These are phyloP conservation scores for Galerina marginata DNA, from an alignment of 768 basidiomycete genomes.

Conservation along the genomic window DNA sequence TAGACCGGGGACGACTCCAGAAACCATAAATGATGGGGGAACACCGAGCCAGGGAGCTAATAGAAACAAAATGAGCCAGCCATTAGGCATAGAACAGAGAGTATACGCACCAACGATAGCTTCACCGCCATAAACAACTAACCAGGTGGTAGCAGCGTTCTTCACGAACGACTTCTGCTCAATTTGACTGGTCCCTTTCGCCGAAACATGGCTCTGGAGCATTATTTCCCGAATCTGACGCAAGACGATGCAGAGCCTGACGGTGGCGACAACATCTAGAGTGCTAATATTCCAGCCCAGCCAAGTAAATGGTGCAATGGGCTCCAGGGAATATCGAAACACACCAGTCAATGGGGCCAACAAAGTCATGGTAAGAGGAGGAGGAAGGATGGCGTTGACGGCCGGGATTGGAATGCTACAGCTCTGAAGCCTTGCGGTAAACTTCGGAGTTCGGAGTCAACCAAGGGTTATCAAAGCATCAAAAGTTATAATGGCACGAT, in stretches of 20 bases:
- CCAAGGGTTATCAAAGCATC: too few relatives aligned
- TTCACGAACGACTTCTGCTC: constrained; percentile 64
- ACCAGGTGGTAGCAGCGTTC: constrained; percentile 59
- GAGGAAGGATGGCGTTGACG: constrained; percentile 1
- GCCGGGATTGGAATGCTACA: constrained; percentile 1
- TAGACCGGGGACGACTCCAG: constrained; percentile 65
- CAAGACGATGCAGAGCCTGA: constrained; percentile 72
- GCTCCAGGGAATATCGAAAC: constrained; percentile 58
- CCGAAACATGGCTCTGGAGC: constrained; percentile 45
- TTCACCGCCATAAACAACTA: constrained; percentile 84
- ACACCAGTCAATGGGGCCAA: constrained; percentile 51
- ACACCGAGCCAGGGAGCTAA: constrained; percentile 67
- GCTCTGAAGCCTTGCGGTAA: background rate
- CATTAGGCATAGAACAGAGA: constrained; percentile 4
- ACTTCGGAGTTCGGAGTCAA: too few relatives aligned
- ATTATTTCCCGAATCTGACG: constrained; percentile 64
- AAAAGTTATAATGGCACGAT: constrained; percentile 34
- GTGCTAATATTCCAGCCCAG: constrained; percentile 63
- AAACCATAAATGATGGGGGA: constrained; percentile 83
- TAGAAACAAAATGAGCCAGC: background rate
- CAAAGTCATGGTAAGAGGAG: constrained; percentile 36
- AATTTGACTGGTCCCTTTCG: constrained; percentile 38
- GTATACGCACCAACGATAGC: constrained; percentile 60
- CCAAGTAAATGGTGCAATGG: constrained; percentile 71
- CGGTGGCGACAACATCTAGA: constrained; percentile 68